Percentiles rank a stretch among this genome's conserved stretches.
phyloP scores from a whole-genome alignment of 1,284 basidiomycete species.

The Papiliotrema flavescens region DNA sequence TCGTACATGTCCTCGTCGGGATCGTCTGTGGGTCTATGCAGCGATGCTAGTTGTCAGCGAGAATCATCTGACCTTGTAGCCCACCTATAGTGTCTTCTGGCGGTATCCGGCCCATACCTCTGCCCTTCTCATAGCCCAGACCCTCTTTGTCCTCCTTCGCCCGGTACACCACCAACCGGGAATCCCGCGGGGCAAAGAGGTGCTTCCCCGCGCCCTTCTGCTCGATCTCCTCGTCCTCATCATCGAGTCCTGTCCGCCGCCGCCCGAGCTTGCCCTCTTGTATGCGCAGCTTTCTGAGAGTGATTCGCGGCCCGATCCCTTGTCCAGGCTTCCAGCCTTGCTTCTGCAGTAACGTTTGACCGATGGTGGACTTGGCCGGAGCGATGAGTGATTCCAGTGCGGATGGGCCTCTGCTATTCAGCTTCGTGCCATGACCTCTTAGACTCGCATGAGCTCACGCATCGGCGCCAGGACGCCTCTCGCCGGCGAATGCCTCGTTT shows the following conservation, averaged over 20 bases:
- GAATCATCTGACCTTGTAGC: neutral
- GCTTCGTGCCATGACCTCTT: neutral
- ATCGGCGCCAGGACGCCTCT: slow-evolving; percentile 48
- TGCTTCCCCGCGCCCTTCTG: slow-evolving; percentile 75
- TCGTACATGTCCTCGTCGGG: slow-evolving; percentile 83
- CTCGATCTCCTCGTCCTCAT: slow-evolving; percentile 41
- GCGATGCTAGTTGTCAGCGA: slow-evolving; percentile 29
- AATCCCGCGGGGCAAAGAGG: slow-evolving; percentile 78
- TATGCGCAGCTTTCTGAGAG: slow-evolving; percentile 66
- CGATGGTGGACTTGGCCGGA: slow-evolving; percentile 56
- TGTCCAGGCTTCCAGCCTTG: slow-evolving; percentile 95
- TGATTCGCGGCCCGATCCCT: slow-evolving; percentile 87
- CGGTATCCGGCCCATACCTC: slow-evolving; percentile 55
- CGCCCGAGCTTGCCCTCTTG: slow-evolving; percentile 59
- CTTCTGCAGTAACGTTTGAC: slow-evolving; percentile 78
- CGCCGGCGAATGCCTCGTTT: slow-evolving; percentile 63
- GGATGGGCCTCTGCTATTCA: slow-evolving; percentile 53
- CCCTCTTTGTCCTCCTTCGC: slow-evolving; percentile 74
- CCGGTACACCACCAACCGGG: slow-evolving; percentile 59
- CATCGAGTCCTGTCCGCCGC: slow-evolving; percentile 18
- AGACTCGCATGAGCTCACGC: slow-evolving; percentile 13
- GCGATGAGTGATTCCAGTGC: slow-evolving; percentile 46
- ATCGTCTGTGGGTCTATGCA: slow-evolving; percentile 65
- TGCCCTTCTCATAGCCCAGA: slow-evolving; percentile 67
- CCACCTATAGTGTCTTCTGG: neutral